These are phyloP conservation scores for Xylogone sp. DNA, from an alignment of 2,329 filamentous ascomycete species.

Conservation along the genomic window DNA sequence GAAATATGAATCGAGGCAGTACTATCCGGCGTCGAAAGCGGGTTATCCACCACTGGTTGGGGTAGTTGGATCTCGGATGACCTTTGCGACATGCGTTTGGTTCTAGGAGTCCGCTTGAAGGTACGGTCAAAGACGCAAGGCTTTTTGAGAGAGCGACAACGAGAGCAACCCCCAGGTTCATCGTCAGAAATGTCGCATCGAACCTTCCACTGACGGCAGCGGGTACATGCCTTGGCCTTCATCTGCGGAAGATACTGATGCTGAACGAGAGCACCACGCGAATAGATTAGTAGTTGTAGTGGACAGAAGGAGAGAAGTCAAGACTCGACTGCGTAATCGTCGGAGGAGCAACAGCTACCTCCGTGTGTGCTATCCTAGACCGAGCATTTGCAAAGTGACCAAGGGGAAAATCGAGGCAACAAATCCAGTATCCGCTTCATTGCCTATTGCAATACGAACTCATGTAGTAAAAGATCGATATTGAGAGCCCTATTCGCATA, in stretches of 20 bases:
- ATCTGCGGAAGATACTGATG: background rate
- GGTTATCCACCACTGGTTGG: background rate
- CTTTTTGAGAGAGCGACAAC: background rate
- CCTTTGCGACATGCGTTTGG: background rate
- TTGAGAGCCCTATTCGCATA: too few relatives aligned
- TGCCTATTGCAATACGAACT: too few relatives aligned
- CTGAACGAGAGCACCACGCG: too few relatives aligned
- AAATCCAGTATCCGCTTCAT: too few relatives aligned
- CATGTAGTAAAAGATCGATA: too few relatives aligned
- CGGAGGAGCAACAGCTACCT: too few relatives aligned
- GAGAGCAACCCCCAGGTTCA: background rate
- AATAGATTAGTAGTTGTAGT: too few relatives aligned
- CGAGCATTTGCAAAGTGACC: too few relatives aligned
- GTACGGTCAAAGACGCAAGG: background rate
- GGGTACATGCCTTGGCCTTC: background rate
- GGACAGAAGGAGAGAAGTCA: too few relatives aligned
- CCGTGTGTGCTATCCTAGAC: too few relatives aligned
- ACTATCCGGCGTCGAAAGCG: background rate
- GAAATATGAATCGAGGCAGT: background rate
- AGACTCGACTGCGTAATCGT: too few relatives aligned
- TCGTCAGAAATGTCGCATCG: background rate
- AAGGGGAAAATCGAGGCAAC: too few relatives aligned
- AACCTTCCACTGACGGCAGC: background rate
- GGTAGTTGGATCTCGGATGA: background rate
- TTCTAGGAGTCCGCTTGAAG: background rate